Evolutionary conservation across 306 rosid genomes (phyloP), one percentile per base, ranked within the genome.

Genomic region (Ochetophila trinervis): DNA sequence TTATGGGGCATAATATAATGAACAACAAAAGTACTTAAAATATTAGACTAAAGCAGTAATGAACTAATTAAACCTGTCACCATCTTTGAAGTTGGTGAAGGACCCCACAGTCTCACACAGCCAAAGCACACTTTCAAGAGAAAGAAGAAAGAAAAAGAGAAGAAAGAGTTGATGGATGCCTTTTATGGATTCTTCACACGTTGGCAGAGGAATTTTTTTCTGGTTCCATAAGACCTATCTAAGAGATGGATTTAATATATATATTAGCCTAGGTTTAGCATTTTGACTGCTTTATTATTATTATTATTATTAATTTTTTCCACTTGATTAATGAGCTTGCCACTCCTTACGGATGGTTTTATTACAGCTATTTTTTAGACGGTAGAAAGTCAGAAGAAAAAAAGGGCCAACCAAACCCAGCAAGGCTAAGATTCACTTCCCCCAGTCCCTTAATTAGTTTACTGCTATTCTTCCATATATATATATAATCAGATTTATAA

Each of bases 281-380:
- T 24, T 78, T 88, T 85, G 86, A 85, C 87, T 77, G 68, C 3
- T 27, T 27, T 27, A 1, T 4, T 27, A n/a, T n/a, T n/a, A n/a
- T n/a, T n/a, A n/a, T n/a, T n/a, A n/a, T n/a, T n/a, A n/a, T n/a
- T n/a, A n/a, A n/a, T 27, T 27, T 27, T 27, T 2, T 8, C 10
- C 8, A 40, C 45, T 40, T 40, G 45, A 70, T 78, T 70, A 30
- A 27, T 11, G 2, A 36, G 13, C 21, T 16, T 37, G 18, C 17
- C 30, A 22, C 30, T 6, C 24, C 48, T 23, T 42, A 30, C n/a
- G 15, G 16, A 3, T 4, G 47, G 49, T 18, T 32, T 5, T 54
- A 8, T 14, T 24, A 27, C 16, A 48, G 45, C n/a, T 37, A 40
- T 47, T 50, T 16, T 58, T 56, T 18, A 50, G 59, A 34, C 5